These are phyloP conservation scores for Pancytospora epiphaga DNA, from an alignment of 371 early-diverging fungal genomes.

Conservation along the genomic window DNA sequence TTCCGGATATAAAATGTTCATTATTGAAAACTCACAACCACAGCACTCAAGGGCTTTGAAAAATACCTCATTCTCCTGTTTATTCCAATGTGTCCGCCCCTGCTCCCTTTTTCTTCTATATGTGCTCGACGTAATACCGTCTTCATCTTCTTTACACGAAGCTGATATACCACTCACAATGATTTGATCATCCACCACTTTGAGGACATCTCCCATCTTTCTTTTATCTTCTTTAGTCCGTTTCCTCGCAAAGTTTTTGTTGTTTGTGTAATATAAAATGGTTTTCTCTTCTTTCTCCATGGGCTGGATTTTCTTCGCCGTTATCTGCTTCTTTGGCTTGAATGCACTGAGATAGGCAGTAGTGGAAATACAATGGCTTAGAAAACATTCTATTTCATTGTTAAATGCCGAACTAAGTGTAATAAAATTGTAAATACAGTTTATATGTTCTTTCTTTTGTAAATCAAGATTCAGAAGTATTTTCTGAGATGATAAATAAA, in stretches of 20 bases:
- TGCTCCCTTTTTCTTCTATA: constrained; percentile 39
- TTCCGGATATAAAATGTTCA: constrained; percentile 47
- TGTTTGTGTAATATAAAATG: constrained; percentile 48
- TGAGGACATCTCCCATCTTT: constrained; percentile 34
- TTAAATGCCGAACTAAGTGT: too few relatives aligned
- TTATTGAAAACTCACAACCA: constrained; percentile 58
- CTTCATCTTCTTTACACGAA: constrained; percentile 38
- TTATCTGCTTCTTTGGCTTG: too few relatives aligned
- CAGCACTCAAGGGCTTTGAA: constrained; percentile 54
- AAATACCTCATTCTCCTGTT: constrained; percentile 55
- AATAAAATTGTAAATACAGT: too few relatives aligned
- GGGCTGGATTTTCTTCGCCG: too few relatives aligned
- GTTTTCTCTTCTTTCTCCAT: constrained; percentile 1
- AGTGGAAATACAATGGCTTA: too few relatives aligned
- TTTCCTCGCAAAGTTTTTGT: constrained; percentile 51
- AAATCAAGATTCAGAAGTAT: neutral
- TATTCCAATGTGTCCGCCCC: constrained; percentile 42
- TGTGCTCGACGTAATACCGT: constrained; percentile 53
- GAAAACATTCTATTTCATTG: too few relatives aligned
- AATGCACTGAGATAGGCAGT: too few relatives aligned
- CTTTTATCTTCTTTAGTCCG: constrained; percentile 22
- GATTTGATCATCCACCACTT: constrained; percentile 52
- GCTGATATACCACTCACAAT: constrained; percentile 33
- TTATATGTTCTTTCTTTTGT: neutral
- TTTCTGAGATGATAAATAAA: too few relatives aligned